phyloP scores from a whole-genome alignment of 23 red algal species.

The Gracilaria gracilis region DNA sequence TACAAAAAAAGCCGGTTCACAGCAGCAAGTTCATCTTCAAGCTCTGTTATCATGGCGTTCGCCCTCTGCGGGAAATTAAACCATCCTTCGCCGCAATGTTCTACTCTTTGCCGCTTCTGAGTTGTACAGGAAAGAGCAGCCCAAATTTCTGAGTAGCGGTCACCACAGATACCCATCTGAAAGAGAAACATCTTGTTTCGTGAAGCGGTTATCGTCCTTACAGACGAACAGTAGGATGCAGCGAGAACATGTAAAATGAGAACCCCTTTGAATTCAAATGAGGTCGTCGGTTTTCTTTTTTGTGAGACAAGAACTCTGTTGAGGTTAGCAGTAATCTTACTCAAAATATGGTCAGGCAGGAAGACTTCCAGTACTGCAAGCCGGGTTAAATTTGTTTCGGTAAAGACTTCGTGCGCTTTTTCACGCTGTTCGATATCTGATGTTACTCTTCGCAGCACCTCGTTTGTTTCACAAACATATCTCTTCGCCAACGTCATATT shows the following conservation, averaged over 20 bases:
- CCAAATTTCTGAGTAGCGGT: constrained; percentile 17
- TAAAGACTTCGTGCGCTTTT: background rate
- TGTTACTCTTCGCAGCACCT: background rate
- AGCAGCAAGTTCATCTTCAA: constrained; percentile 31
- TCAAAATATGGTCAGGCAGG: background rate
- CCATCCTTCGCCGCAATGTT: background rate
- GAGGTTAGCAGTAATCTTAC: background rate
- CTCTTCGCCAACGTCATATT: background rate
- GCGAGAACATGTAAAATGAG: constrained; percentile 23
- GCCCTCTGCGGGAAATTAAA: background rate
- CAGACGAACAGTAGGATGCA: constrained; percentile 18
- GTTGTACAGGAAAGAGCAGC: background rate
- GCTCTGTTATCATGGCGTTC: constrained; percentile 22
- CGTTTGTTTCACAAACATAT: background rate
- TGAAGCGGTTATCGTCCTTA: background rate
- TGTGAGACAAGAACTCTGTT: background rate
- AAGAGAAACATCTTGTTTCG: constrained; percentile 5
- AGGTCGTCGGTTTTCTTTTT: background rate
- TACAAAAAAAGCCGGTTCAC: constrained; percentile 12
- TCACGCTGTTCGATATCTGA: background rate
- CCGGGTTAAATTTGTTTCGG: background rate
- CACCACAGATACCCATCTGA: constrained; percentile 10
- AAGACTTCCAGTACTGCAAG: constrained; percentile 1
- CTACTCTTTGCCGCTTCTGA: background rate
- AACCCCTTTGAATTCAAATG: background rate